phyloP scores from a whole-genome alignment of 176 grass and related monocot genomes.

The Musa beccarii region DNA sequence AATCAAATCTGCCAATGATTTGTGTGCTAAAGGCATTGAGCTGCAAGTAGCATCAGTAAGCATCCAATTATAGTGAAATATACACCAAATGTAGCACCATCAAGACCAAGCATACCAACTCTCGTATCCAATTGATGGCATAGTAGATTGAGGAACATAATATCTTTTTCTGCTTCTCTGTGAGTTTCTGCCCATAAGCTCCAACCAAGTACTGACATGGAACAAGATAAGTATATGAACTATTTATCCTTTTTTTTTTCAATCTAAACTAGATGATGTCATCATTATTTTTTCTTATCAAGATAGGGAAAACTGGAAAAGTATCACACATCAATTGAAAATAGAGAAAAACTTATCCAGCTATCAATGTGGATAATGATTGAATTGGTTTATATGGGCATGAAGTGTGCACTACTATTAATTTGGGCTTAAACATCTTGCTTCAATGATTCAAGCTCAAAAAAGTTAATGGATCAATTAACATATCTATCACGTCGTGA shows the following conservation, averaged over 20 bases:
- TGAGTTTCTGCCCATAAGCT: slow-evolving; percentile 48
- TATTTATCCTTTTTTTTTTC: neutral
- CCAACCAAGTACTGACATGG: slow-evolving; percentile 47
- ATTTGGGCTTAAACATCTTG: no score
- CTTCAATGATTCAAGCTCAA: no score
- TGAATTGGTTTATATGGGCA: no score
- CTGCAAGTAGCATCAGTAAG: slow-evolving; percentile 43
- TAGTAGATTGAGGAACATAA: slow-evolving; percentile 74
- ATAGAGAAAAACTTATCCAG: no score
- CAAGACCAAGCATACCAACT: slow-evolving; percentile 55
- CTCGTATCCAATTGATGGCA: slow-evolving; percentile 94
- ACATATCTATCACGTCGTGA: no score
- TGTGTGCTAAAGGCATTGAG: slow-evolving; percentile 84
- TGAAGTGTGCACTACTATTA: no score
- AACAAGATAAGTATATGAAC: neutral
- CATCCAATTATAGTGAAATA: slow-evolving; percentile 12
- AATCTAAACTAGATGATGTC: neutral
- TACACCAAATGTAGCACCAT: slow-evolving; percentile 17
- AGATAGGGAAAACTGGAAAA: neutral
- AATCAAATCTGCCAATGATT: slow-evolving; percentile 48
- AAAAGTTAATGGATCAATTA: no score
- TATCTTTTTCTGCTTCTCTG: slow-evolving; percentile 55
- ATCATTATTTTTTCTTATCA: neutral
- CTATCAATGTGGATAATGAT: no score
- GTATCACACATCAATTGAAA: no score